Conservation (phyloP, 805 yeast genomes). For the Hanseniaspora valbyensis region DNA sequence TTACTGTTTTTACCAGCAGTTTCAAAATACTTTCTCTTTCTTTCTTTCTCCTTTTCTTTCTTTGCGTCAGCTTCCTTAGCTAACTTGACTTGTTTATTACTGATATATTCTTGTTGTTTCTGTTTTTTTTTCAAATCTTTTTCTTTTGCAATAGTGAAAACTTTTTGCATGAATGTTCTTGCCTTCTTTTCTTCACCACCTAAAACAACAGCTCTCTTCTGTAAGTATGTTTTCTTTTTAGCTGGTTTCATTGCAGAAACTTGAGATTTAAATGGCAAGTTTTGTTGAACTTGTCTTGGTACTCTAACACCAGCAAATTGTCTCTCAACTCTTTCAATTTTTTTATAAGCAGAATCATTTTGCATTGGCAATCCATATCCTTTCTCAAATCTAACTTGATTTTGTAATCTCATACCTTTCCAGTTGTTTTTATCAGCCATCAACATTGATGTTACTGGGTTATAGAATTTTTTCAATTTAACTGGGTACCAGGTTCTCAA, state of each 20-base stretch:
- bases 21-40: constrained; percentile 78
- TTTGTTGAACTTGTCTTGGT: constrained; percentile 64
- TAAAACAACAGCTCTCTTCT: constrained; percentile 85
- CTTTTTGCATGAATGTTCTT: constrained; percentile 74
- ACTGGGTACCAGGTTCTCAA: constrained; percentile 97
- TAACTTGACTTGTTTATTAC: constrained; percentile 63
- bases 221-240: constrained; percentile 66
- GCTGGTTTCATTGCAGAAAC: constrained; percentile 80
- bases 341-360: constrained; percentile 44
- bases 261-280: constrained; percentile 87
- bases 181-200: constrained; percentile 92
- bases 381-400: constrained; percentile 74
- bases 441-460: constrained; percentile 88
- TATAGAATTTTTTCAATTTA: constrained; percentile 77
- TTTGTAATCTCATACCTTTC: constrained; percentile 95
- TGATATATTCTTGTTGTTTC: constrained; percentile 64
- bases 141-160: constrained; percentile 71
- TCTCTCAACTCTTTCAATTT: constrained; percentile 74
- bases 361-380: constrained; percentile 52
- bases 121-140: constrained; percentile 67
- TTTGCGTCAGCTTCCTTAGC: constrained; percentile 53
- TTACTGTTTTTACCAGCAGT: constrained; percentile 44
- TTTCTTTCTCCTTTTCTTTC: constrained; percentile 65
- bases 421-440: constrained; percentile 69
- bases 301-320: constrained; percentile 80